A percentile compares a stretch with the other conserved stretches of the same genome.
These are phyloP conservation scores for Sphagnurus paluster DNA, from an alignment of 1,284 basidiomycete species.

Conservation along the genomic window DNA sequence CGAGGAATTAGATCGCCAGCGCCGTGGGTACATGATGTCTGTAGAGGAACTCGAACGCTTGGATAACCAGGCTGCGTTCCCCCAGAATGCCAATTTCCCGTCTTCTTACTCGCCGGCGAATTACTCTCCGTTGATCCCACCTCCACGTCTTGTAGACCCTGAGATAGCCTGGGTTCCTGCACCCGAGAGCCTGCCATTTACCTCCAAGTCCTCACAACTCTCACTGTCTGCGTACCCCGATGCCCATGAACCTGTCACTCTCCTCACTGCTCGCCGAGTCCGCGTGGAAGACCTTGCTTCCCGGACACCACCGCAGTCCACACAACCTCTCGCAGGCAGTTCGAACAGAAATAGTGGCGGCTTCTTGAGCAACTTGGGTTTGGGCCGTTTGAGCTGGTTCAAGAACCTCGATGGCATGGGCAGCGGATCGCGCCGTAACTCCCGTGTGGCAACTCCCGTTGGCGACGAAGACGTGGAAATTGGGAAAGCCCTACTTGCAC, in stretches of 20 bases:
- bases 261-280: constrained; percentile 62
- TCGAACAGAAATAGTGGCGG: constrained; percentile 21
- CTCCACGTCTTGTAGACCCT: constrained; percentile 36
- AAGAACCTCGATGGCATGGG: constrained; percentile 28
- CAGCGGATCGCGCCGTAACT: constrained; percentile 15
- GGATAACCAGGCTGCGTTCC: constrained; percentile 34
- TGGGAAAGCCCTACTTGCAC: constrained; percentile 24
- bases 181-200: constrained; percentile 16
- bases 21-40: constrained; percentile 32
- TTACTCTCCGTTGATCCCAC: constrained; percentile 28
- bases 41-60: constrained; percentile 34
- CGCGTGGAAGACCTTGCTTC: constrained; percentile 46
- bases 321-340: constrained; percentile 12
- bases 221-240: constrained; percentile 34
- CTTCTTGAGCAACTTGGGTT: constrained; percentile 28
- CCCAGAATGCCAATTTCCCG: constrained; percentile 11
- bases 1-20: constrained; percentile 23
- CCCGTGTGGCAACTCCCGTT: constrained; percentile 6
- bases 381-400: constrained; percentile 58
- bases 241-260: constrained; percentile 47
- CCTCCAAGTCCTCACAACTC: constrained; percentile 19
- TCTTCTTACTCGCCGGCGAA: no score
- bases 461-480: constrained; percentile 21
- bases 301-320: constrained; percentile 26
- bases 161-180: constrained; percentile 15